Percentiles rank a stretch among this genome's conserved stretches.
Conservation (phyloP, 2,329 filamentous ascomycete genomes). For the Monilinia aucupariae region DNA sequence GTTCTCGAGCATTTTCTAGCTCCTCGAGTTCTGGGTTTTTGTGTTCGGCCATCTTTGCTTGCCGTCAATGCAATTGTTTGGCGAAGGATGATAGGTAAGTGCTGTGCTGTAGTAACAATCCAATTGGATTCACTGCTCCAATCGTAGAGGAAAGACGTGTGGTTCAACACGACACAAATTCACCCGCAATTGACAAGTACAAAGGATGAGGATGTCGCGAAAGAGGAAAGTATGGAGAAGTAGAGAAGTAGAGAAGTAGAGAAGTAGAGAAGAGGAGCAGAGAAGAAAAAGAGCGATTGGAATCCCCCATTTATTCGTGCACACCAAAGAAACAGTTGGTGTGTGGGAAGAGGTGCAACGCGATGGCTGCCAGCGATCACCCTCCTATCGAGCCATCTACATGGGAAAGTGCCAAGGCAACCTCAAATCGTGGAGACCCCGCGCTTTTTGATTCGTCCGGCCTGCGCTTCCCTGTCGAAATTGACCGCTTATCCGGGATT, state of each 20-base stretch:
- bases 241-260: background rate
- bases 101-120: background rate
- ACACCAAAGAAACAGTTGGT: background rate
- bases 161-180: constrained; percentile 18
- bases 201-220: background rate
- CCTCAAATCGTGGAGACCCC: constrained; percentile 1
- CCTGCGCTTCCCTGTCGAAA: background rate
- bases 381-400: background rate
- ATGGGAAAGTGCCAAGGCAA: background rate
- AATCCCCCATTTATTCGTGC: background rate
- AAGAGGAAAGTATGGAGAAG: too few relatives aligned
- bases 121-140: background rate
- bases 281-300: background rate
- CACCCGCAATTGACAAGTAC: background rate
- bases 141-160: background rate
- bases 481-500: background rate
- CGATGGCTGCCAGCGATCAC: background rate
- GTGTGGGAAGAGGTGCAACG: too few relatives aligned
- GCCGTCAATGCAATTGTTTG: background rate
- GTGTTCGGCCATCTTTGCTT: background rate
- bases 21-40: background rate
- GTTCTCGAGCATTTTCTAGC: constrained; percentile 1
- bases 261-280: background rate
- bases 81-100: too few relatives aligned
- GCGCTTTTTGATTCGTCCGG: background rate